Base-by-base conservation (phyloP, 2,329 filamentous ascomycete species). In the Clonostachys rosea region DNA sequence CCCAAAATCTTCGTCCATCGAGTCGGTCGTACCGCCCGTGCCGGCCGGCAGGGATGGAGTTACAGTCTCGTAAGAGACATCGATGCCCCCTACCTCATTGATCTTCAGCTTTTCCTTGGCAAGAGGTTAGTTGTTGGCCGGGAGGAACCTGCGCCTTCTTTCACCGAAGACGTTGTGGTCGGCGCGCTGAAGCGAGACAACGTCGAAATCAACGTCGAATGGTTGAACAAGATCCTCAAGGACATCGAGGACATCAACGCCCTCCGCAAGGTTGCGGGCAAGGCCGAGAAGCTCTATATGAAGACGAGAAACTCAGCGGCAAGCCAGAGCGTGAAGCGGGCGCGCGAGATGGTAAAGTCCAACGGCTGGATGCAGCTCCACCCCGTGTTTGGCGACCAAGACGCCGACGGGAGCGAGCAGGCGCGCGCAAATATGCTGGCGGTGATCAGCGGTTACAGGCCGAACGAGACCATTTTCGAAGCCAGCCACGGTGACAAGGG, bases 1-100 rank as follows among this genome's bases (percentile, higher is more conserved):
- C 90, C 94, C 17, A 99, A 99, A 69, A 84, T 99, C 40, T 99
- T 95, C 59, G 87, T 99, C 30, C 94, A 99, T 67, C 86, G 94
- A 62, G 94, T 99, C 42, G 94, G 94, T 58, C 86, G 94, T 69
- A 99, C 95, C 24, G 95, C 94, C 39, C 84, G 94, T 79, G 95
- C 95, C 41, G 94, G 92, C 13, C 86, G 90, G 58, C 83, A 86
- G 54, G 94, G 94, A 52, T 97, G 94, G 94, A 88, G 87, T 69
- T 99, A 96, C 69, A 96, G 89, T 71, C 76, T 99, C 18, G 85
- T 97, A 24, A 81, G 89, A 49, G 89, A 95, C 54, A 81, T 87
- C 2, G 94, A 99, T 66, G 84, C 89, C 6, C 91, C 94, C 0
- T 99, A 99, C 62, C 75, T 99, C 5, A 73, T 99, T 6, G 94